Evolutionary conservation across 2,329 filamentous ascomycete genomes (phyloP), one percentile per base, ranked within the genome.

Genomic region (Dichotomopilus funicola): DNA sequence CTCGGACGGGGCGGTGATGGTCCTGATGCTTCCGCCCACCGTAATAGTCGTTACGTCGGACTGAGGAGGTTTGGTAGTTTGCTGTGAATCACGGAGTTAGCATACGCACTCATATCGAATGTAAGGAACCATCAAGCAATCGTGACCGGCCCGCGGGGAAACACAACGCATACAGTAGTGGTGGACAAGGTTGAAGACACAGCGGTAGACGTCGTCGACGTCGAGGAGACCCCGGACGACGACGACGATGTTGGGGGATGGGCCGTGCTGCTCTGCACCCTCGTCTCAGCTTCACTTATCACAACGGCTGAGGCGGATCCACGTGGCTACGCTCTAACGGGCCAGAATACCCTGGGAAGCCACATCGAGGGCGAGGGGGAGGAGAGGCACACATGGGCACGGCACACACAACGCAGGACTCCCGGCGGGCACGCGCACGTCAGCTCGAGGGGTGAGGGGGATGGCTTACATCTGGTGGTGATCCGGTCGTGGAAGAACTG

Each of bases 1-100:
- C 37, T 34, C 75, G 0, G 80, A 78, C 6, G 72, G 72, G 12
- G 80, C 73, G 1, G 78, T 82, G 3, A 85, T 75, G 1, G 80
- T 85, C 55, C 73, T 75, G 27, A 82, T 70, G 5, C 70, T 75
- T 13, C 81, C 80, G 8, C 73, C 76, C 6, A 74, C 72, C 0
- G 80, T 85, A 8, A 85, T 74, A 0, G 82, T 85, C 63, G 77
- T 71, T 2, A 81, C 63, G 6, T 70, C 67, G 7, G 70, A 72
- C 8, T 67, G 69, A 19, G 70, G 63, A 19, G 69, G 47, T 60
- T 63, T 42, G 61, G 36, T 53, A 42, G 55, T 34, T 63, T 59
- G 43, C 10, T 45, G 36, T 56, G 61, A 41, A 38, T 7, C 27
- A 8, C 33, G 10, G 10, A 9, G 43, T 47, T 31, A 40, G 40